phyloP scores from a whole-genome alignment of 352 stramenopile genomes.

The Lagenidium sp. region DNA sequence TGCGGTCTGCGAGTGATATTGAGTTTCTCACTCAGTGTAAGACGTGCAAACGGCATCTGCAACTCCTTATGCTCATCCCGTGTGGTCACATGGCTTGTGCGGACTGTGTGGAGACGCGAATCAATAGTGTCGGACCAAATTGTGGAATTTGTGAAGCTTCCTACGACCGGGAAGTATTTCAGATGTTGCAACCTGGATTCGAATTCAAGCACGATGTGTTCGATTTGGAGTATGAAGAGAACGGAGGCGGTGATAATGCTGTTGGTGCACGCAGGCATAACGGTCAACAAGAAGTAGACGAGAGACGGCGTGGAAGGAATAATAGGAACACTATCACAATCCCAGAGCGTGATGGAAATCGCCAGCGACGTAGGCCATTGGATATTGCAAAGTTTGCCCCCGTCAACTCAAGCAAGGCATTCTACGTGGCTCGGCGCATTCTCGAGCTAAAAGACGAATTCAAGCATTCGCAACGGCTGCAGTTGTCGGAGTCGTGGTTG shows the following conservation, averaged over 20 bases:
- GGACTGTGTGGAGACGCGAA: slow-evolving; percentile 84
- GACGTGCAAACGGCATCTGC: slow-evolving; percentile 74
- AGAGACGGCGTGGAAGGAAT: not conserved
- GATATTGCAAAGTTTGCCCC: slow-evolving; percentile 22
- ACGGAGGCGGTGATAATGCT: not conserved
- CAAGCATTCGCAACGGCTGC: slow-evolving; percentile 7
- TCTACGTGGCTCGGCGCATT: slow-evolving; percentile 61
- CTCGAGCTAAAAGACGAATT: slow-evolving; percentile 53
- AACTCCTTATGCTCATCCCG: slow-evolving; percentile 87
- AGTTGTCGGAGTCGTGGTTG: slow-evolving; percentile 1
- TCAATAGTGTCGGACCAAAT: slow-evolving; percentile 31
- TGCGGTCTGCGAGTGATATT: slow-evolving; percentile 35
- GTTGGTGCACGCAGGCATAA: not conserved
- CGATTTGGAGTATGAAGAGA: slow-evolving; percentile 14
- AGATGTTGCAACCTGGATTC: slow-evolving; percentile 80
- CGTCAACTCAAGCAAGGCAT: slow-evolving; percentile 61
- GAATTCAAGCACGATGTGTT: slow-evolving; percentile 38
- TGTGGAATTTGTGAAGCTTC: slow-evolving; percentile 42
- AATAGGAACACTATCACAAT: slow-evolving; percentile 11
- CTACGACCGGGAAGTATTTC: slow-evolving; percentile 87
- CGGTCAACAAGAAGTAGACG: not conserved
- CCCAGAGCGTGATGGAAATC: slow-evolving; percentile 12
- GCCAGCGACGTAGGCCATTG: slow-evolving; percentile 10
- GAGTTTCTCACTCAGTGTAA: slow-evolving; percentile 57
- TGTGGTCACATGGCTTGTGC: slow-evolving; percentile 90